A percentile compares a stretch with the other conserved stretches of the same genome.
These are phyloP conservation scores for Solanum megistacrolobum DNA, from an alignment of 257 asterid genomes.

Conservation along the genomic window DNA sequence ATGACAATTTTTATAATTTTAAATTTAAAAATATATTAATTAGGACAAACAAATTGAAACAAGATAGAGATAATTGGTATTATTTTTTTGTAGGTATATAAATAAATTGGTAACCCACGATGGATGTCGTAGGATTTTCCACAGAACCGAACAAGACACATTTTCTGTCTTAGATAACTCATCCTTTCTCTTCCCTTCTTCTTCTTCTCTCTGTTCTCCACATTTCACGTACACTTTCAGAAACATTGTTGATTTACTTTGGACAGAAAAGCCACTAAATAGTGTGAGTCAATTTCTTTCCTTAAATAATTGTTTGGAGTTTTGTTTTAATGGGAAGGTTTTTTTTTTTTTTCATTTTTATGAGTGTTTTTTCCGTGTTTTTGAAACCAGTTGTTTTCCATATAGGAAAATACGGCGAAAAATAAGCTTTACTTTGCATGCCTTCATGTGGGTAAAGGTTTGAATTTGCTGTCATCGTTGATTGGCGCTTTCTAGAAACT, in stretches of 20 bases:
- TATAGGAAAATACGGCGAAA: background rate
- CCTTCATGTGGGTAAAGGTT: background rate
- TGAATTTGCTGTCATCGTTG: background rate
- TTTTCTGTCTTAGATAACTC: background rate
- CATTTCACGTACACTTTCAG: background rate
- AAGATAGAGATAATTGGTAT: background rate
- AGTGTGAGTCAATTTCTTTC: background rate
- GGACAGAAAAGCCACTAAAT: background rate
- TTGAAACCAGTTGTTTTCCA: background rate
- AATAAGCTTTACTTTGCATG: background rate
- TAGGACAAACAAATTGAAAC: too few species aligned
- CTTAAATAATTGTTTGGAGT: background rate
- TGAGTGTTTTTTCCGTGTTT: background rate
- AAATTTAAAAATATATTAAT: too few species aligned
- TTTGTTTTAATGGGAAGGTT: background rate
- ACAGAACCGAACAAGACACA: background rate
- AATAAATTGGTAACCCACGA: background rate
- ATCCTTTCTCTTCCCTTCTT: background rate
- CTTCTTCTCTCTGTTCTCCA: background rate
- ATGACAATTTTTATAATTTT: too few species aligned
- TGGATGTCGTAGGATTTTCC: background rate
- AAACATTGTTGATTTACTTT: background rate
- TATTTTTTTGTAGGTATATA: background rate
- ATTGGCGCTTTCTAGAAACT: constrained; percentile 9
- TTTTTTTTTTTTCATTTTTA: background rate